These are phyloP conservation scores for Schoenoplectus triqueter DNA, from an alignment of 202 grass and related monocot genomes.

Conservation along the genomic window DNA sequence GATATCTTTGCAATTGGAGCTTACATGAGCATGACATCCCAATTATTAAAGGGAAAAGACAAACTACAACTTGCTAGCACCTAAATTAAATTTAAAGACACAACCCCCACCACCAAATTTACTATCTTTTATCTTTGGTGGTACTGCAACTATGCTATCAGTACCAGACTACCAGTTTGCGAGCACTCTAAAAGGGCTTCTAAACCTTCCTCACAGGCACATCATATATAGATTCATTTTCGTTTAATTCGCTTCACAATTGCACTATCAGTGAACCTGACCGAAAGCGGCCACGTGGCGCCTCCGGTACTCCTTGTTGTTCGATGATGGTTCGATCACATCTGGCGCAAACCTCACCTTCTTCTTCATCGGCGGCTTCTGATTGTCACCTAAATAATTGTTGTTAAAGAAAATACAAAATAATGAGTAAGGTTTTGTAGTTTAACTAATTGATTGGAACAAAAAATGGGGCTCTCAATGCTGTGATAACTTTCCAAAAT, in stretches of 20 bases:
- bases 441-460: neutral
- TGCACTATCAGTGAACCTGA: neutral
- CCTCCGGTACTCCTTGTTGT: conserved; percentile 60
- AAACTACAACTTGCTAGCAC: conserved; percentile 5
- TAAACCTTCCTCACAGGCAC: neutral
- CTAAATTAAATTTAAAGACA: neutral
- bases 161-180: neutral
- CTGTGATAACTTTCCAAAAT: neutral
- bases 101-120: conserved; percentile 4
- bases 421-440: neutral
- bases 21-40: neutral
- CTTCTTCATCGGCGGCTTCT: conserved; percentile 35
- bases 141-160: neutral
- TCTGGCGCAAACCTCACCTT: conserved; percentile 77
- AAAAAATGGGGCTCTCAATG: neutral
- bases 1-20: neutral
- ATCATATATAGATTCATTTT: neutral
- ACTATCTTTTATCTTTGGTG: conserved; percentile 11
- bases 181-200: conserved; percentile 38
- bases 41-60: neutral
- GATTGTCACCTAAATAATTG: neutral
- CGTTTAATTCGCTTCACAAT: neutral
- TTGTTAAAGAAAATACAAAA: neutral
- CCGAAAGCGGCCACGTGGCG: neutral
- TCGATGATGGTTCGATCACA: conserved; percentile 56